Evolutionary conservation across 495 filamentous ascomycete species (phyloP), one percentile per base, ranked within the genome.

Genomic region (Baudoinia panamericana): DNA sequence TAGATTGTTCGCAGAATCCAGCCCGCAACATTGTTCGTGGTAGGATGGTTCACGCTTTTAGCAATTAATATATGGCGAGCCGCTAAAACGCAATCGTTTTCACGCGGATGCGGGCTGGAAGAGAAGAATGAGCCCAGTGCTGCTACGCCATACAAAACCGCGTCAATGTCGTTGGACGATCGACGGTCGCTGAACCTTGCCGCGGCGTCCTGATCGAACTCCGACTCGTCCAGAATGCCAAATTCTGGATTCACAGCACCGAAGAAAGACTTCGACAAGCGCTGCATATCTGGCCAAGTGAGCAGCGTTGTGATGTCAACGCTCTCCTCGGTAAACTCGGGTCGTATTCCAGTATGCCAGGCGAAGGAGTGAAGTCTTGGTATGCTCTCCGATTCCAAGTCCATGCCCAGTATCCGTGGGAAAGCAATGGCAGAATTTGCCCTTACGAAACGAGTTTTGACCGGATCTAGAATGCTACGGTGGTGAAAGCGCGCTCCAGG

Each of bases 1-100:
- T 75, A 75, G 7, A 69, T 55, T 5, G 65, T 62, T 28, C 70
- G 66, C 8, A 76, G 57, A 9, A 72, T 64, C 69, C 68, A 73
- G 8, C 59, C 71, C 1, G 60, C 62, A 22, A 75, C 61, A 36
- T 53, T 52, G 31, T 46, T 52, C 16, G 28, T 22, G 11, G 43
- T 47, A 3, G 44, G 43, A 34, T 35, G 25, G n/a, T 44, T 39
- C 13, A 52, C 26, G 25, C 36, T 38, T 23, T 32, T 30, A 33
- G 46, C 23, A 12, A 31, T 29, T 9, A 52, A 34, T 19, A 38
- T 8, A 10, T 34, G 21, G 10, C 21, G 22, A 5, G 37, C 39
- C 4, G 16, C 23, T n/a, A 20, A 11, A 1, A 52, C 17, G 24
- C 46, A 47, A 3, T 47, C 39, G 8, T 41, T 25, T 20, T 52